These are phyloP conservation scores for Dioscorea zingiberensis DNA, from an alignment of 106 monocot species.

Conservation along the genomic window DNA sequence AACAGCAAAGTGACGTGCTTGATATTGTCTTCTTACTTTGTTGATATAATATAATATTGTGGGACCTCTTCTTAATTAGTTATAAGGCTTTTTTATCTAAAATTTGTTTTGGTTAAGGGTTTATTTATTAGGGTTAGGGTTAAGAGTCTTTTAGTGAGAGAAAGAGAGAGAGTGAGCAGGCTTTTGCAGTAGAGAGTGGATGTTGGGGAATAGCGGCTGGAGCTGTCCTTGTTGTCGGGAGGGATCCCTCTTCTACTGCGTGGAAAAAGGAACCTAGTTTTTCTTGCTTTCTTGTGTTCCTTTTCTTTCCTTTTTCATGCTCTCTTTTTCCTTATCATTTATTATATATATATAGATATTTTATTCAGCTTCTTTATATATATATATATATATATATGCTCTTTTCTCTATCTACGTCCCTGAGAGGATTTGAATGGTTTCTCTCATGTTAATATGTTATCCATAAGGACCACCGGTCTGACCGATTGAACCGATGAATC, in stretches of 20 bases:
- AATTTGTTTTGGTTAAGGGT: not conserved
- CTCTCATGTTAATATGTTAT: no score
- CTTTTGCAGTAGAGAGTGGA: slow-evolving; percentile 7
- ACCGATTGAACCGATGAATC: no score
- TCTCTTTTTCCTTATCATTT: no score
- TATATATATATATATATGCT: no score
- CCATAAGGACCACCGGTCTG: no score
- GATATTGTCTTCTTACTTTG: slow-evolving; percentile 14
- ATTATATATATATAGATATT: no score
- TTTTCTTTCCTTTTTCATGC: not conserved
- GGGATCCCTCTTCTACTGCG: not conserved
- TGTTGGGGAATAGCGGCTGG: slow-evolving; percentile 18
- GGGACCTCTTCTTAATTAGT: no score
- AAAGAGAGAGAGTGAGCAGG: not conserved
- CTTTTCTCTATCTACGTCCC: no score
- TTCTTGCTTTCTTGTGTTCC: no score
- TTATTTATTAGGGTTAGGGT: not conserved
- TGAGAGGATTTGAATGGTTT: no score
- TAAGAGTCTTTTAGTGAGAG: not conserved
- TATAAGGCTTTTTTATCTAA: not conserved
- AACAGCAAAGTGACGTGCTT: slow-evolving; percentile 17
- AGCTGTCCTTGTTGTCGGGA: slow-evolving; percentile 16
- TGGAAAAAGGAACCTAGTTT: no score
- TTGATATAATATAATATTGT: not conserved
- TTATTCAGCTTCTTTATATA: no score